These are phyloP conservation scores for Candida morakotiae DNA, from an alignment of 805 yeast species.

Conservation along the genomic window DNA sequence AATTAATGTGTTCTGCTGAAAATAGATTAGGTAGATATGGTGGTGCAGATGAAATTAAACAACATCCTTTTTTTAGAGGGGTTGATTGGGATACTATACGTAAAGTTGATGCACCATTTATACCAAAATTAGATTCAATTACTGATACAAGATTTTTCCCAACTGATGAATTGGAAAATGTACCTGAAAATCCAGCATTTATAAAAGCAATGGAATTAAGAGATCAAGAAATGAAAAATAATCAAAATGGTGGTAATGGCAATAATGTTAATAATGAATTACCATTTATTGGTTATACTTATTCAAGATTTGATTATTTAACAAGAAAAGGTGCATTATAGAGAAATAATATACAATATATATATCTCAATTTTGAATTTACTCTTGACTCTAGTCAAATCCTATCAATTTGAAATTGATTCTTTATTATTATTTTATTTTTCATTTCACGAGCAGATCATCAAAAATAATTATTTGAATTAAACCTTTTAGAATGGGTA, in stretches of 20 bases:
- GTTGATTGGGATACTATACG: constrained; percentile 91
- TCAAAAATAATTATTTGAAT: neutral
- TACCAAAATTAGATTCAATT: constrained; percentile 84
- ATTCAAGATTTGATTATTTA: constrained; percentile 87
- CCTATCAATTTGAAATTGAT: no score
- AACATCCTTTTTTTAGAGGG: constrained; percentile 92
- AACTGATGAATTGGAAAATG: constrained; percentile 90
- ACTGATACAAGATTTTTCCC: constrained; percentile 98
- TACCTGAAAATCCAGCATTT: constrained; percentile 77
- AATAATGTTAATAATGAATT: constrained; percentile 71
- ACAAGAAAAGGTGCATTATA: constrained; percentile 66
- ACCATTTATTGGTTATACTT: constrained; percentile 97
- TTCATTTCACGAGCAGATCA: constrained; percentile 1
- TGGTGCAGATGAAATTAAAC: constrained; percentile 89
- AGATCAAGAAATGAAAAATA: constrained; percentile 45
- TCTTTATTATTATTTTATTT: no score
- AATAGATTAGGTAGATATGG: constrained; percentile 79
- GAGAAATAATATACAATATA: no score
- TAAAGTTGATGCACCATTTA: constrained; percentile 87
- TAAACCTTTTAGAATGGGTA: constrained; percentile 14
- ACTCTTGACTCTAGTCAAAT: no score
- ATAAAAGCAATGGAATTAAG: constrained; percentile 59
- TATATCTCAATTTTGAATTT: no score
- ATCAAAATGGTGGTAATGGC: constrained; percentile 27
- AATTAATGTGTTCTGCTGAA: constrained; percentile 74